Percentiles rank a stretch among this genome's conserved stretches.
Evolutionary conservation across 2,329 filamentous ascomycete species (phyloP).

Genomic region (Fusarium sp.): DNA sequence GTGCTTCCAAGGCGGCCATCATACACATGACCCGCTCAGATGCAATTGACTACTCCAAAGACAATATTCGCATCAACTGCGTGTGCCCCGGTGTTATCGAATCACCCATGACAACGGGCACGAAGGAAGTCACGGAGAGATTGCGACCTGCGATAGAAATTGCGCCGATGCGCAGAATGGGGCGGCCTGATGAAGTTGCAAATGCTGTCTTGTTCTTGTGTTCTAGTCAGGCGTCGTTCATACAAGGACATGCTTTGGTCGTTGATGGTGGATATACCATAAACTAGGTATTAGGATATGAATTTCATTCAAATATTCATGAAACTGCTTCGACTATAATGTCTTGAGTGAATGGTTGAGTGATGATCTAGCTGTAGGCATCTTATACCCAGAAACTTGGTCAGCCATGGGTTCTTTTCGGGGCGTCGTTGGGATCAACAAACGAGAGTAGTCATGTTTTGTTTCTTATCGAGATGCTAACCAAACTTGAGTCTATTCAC

Average conservation of each 20-base stretch:
- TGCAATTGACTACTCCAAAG: constrained; percentile 66
- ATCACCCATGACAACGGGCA: constrained; percentile 59
- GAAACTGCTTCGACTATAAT: neutral
- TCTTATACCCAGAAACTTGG: neutral
- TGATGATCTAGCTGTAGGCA: neutral
- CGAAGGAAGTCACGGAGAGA: constrained; percentile 48
- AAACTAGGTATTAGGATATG: constrained; percentile 44
- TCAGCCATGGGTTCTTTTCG: no score
- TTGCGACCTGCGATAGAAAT: constrained; percentile 58
- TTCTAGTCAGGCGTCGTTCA: constrained; percentile 61
- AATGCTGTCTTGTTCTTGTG: constrained; percentile 63
- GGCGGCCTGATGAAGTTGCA: constrained; percentile 61
- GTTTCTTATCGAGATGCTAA: no score
- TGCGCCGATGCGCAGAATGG: constrained; percentile 65
- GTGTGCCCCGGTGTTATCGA: constrained; percentile 75
- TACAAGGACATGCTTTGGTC: constrained; percentile 64
- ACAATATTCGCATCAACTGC: constrained; percentile 62
- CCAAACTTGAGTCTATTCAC: neutral
- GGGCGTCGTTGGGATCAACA: no score
- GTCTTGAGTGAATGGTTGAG: neutral
- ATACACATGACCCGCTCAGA: constrained; percentile 69
- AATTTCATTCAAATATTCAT: no score
- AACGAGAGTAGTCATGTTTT: no score
- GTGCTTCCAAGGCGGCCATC: constrained; percentile 68
- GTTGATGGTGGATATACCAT: constrained; percentile 67